Evolutionary conservation across 73 alveolate genomes (phyloP).

Genomic region (Uronychia setigera): DNA sequence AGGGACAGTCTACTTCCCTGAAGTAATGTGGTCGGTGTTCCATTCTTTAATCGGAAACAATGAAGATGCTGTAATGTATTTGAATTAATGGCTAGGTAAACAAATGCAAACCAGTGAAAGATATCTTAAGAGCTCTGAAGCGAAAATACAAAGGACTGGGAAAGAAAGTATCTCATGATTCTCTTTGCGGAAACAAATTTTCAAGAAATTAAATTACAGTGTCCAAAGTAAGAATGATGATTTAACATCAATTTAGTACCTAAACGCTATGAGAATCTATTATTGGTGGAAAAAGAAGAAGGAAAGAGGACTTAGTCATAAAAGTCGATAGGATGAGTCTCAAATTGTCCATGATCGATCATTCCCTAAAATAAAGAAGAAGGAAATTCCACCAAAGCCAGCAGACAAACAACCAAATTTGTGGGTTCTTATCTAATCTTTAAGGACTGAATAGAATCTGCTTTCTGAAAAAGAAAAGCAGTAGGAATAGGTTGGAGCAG

Average conservation of each 20-base stretch:
- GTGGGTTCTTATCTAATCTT: too few species aligned
- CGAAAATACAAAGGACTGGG: constrained; percentile 52
- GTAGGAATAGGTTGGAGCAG: too few species aligned
- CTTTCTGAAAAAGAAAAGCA: too few species aligned
- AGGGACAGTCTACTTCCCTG: constrained; percentile 67
- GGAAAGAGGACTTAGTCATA: not conserved
- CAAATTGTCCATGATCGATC: too few species aligned
- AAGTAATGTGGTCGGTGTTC: constrained; percentile 67
- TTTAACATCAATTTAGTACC: constrained; percentile 7
- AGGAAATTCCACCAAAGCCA: too few species aligned
- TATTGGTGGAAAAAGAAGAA: constrained; percentile 32
- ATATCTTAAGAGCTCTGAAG: constrained; percentile 33
- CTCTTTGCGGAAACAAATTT: constrained; percentile 54
- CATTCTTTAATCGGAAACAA: constrained; percentile 61
- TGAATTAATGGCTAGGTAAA: constrained; percentile 13
- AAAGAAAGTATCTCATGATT: constrained; percentile 44
- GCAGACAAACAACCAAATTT: too few species aligned
- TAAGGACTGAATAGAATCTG: too few species aligned
- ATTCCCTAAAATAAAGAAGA: too few species aligned
- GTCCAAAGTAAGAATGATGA: constrained; percentile 1
- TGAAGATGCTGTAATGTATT: constrained; percentile 19
- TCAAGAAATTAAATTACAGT: constrained; percentile 48
- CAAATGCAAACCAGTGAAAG: constrained; percentile 39
- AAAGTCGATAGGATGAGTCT: too few species aligned
- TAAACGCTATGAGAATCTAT: constrained; percentile 36